Conservation (phyloP, 106 monocot species). For the Xerophyta viscosa region DNA sequence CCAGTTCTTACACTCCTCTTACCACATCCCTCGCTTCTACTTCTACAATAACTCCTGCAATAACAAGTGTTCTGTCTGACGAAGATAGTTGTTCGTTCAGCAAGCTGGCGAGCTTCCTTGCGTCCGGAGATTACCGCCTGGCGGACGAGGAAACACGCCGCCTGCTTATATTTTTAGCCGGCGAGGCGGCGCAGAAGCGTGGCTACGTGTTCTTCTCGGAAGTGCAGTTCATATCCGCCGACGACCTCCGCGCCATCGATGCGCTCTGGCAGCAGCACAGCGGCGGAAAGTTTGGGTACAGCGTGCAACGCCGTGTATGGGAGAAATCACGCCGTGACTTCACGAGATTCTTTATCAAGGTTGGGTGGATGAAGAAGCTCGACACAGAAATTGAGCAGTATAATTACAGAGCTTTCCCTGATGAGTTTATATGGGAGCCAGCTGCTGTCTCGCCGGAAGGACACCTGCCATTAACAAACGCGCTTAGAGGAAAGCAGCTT, state of each 20-base stretch:
- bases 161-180: constrained; percentile 72
- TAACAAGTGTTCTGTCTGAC: neutral
- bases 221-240: constrained; percentile 67
- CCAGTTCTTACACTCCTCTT: no score
- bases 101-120: constrained; percentile 53
- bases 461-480: constrained; percentile 87
- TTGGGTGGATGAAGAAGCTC: constrained; percentile 91
- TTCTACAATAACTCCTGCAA: no score
- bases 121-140: constrained; percentile 43
- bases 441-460: constrained; percentile 60
- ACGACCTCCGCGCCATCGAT: constrained; percentile 67
- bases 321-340: constrained; percentile 71
- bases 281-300: constrained; percentile 69
- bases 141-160: constrained; percentile 90
- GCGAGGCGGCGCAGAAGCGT: constrained; percentile 63
- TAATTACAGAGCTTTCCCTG: constrained; percentile 67
- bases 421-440: constrained; percentile 79
- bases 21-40: no score
- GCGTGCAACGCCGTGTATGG: constrained; percentile 75
- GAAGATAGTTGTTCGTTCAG: no score
- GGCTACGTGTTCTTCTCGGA: constrained; percentile 99
- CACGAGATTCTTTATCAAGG: constrained; percentile 72
- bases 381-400: constrained; percentile 77
- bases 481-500: constrained; percentile 79
- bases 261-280: constrained; percentile 59